Base-by-base conservation (phyloP, 1,139 yeast genomes). In the Lodderomyces metapsilosis region DNA sequence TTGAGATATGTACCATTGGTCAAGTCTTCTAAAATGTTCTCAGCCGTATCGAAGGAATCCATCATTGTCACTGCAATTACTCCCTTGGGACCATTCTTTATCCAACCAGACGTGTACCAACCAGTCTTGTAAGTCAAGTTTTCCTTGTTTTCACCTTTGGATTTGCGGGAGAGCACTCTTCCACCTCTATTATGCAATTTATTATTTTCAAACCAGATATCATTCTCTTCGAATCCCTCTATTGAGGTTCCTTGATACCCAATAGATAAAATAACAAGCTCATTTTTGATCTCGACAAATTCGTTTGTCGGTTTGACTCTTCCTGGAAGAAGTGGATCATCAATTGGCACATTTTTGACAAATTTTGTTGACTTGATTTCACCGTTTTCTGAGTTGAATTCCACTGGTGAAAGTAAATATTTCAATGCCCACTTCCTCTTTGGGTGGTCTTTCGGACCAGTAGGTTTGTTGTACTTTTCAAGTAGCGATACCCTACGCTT, bases 41-140 rank as follows among this genome's bases (percentile, higher is more conserved):
- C 85, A 0, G 88, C 92, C 0, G 89, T 86, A 27, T 80, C 80
- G 53, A 83, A 85, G 0, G 95, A 77, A 46, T 88, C 94, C 73
- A 84, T 75, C 87, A 92, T 88, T 0, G 98, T 88, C 12, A 86
- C 76, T 11, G 96, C 95, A 49, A 92, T 92, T 5, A 89, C 95
- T 1, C 99, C 99, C 28, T 78, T 76, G 7, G 96, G 88, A 0
- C 96, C 96, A 43, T 77, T 83, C 46, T 85, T 81, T 41, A 91
- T 84, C 99, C 99, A 92, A 0, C 99, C 99, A 4, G 92, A 71
- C 1, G 88, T 82, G 54, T 89, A 92, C 50, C 88, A 66, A 0
- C 91, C 87, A 1, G 72, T 68, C 18, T 50, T 57, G 39, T 46
- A 61, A 16, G 57, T 47, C 3, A 56, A 49, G 32, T 52, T 51